phyloP scores from a whole-genome alignment of 805 yeast species.

The Ogataea degrootiae region DNA sequence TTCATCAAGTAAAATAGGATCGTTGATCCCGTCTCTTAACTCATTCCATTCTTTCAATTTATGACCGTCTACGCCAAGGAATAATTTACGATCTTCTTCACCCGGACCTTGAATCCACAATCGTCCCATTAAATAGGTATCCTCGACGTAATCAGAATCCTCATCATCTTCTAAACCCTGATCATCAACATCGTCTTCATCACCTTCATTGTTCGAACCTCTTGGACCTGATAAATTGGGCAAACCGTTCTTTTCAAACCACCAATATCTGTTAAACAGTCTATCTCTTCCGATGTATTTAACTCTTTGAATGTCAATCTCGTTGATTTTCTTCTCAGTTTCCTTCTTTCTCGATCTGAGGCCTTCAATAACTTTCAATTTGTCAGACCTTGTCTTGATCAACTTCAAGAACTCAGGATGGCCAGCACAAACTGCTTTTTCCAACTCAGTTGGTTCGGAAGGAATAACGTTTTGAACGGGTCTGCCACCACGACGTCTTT shows the following conservation, averaged over 20 bases:
- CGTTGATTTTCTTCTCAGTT: slow-evolving; percentile 58
- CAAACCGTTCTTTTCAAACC: slow-evolving; percentile 86
- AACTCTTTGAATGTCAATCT: slow-evolving; percentile 73
- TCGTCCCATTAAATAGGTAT: slow-evolving; percentile 41
- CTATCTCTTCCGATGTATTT: slow-evolving; percentile 78
- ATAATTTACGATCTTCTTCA: slow-evolving; percentile 35
- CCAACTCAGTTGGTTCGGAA: slow-evolving; percentile 30
- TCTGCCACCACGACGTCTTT: slow-evolving; percentile 24
- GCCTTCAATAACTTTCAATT: slow-evolving; percentile 38
- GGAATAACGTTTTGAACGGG: slow-evolving; percentile 23
- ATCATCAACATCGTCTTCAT: slow-evolving; percentile 33
- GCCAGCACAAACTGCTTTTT: slow-evolving; percentile 34
- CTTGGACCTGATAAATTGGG: slow-evolving; percentile 36
- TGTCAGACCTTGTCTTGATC: slow-evolving; percentile 41
- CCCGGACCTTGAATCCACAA: slow-evolving; percentile 79
- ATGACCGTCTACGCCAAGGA: slow-evolving; percentile 31
- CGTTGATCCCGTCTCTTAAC: slow-evolving; percentile 3
- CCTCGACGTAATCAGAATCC: slow-evolving; percentile 44
- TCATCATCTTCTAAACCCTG: slow-evolving; percentile 40
- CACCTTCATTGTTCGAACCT: slow-evolving; percentile 30
- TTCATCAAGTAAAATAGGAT: not conserved
- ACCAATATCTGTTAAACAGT: slow-evolving; percentile 85
- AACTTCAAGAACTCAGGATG: slow-evolving; percentile 40
- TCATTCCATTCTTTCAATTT: slow-evolving; percentile 32
- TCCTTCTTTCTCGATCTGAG: slow-evolving; percentile 44